Percentiles rank a stretch among this genome's conserved stretches.
These are phyloP conservation scores for Rhodotorula sp. DNA, from an alignment of 1,284 basidiomycete genomes.

Conservation along the genomic window DNA sequence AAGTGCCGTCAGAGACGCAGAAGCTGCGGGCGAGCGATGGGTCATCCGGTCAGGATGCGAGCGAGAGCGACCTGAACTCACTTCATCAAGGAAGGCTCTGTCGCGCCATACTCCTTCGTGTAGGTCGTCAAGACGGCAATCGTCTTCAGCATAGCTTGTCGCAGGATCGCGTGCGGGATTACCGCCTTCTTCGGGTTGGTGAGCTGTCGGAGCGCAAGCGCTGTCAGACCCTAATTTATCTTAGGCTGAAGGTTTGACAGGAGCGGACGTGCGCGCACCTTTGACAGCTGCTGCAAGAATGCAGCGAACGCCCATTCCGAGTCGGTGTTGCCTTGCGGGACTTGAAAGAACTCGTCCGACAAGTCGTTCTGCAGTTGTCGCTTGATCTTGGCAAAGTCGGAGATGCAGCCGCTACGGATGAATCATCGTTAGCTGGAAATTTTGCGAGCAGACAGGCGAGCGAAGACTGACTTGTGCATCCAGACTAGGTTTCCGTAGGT, in stretches of 20 bases:
- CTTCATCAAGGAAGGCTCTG: constrained; percentile 39
- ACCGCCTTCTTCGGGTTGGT: constrained; percentile 69
- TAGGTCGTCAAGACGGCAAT: constrained; percentile 74
- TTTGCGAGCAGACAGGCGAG: neutral
- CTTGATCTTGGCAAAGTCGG: constrained; percentile 77
- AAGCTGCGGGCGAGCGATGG: constrained; percentile 67
- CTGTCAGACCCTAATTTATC: too few species aligned
- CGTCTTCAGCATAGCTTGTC: constrained; percentile 80
- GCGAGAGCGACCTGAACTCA: constrained; percentile 58
- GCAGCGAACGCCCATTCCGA: constrained; percentile 88
- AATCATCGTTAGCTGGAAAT: neutral
- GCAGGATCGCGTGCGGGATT: constrained; percentile 64
- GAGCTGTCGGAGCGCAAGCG: constrained; percentile 56
- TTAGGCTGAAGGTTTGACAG: neutral
- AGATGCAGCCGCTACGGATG: constrained; percentile 56
- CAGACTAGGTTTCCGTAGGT: constrained; percentile 58
- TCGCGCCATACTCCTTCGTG: constrained; percentile 67
- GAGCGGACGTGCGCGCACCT: constrained; percentile 54
- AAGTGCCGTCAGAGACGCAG: constrained; percentile 89
- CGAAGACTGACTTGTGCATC: constrained; percentile 81
- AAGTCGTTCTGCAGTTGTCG: constrained; percentile 68
- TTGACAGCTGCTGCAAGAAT: constrained; percentile 65
- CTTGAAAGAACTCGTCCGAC: constrained; percentile 77
- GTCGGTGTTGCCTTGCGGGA: constrained; percentile 90
- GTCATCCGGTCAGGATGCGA: neutral